These are phyloP conservation scores for Neltuma alba DNA, from an alignment of 306 rosid species.

Conservation along the genomic window DNA sequence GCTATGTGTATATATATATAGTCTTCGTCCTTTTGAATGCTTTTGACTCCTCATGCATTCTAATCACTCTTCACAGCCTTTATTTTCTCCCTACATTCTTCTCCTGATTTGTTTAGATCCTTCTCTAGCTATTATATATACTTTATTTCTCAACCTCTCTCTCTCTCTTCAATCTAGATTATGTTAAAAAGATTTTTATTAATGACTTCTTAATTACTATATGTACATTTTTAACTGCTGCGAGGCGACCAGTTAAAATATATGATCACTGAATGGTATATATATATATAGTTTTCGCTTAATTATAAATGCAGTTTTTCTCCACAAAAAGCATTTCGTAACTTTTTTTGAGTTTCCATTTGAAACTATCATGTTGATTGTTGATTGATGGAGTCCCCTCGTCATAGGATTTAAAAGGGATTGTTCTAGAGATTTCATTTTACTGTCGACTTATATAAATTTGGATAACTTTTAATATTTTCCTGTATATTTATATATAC, in stretches of 20 bases:
- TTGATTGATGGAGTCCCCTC: background rate
- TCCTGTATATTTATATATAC: background rate
- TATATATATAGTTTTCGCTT: no score
- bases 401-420: slow-evolving; percentile 43
- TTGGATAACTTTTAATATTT: background rate
- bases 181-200: background rate
- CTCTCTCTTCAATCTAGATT: background rate
- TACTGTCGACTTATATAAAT: background rate
- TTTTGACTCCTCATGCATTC: background rate
- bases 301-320: no score
- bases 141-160: background rate
- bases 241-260: no score
- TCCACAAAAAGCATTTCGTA: background rate
- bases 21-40: background rate
- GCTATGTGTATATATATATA: background rate
- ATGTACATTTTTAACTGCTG: no score
- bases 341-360: background rate
- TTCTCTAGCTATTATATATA: background rate
- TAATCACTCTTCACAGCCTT: background rate
- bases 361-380: slow-evolving; percentile 19
- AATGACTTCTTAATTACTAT: background rate
- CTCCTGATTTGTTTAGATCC: background rate
- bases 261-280: no score
- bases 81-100: background rate
- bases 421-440: slow-evolving; percentile 22